Conservation (phyloP, 345 rosid species). For the Corchorus olitorius region DNA sequence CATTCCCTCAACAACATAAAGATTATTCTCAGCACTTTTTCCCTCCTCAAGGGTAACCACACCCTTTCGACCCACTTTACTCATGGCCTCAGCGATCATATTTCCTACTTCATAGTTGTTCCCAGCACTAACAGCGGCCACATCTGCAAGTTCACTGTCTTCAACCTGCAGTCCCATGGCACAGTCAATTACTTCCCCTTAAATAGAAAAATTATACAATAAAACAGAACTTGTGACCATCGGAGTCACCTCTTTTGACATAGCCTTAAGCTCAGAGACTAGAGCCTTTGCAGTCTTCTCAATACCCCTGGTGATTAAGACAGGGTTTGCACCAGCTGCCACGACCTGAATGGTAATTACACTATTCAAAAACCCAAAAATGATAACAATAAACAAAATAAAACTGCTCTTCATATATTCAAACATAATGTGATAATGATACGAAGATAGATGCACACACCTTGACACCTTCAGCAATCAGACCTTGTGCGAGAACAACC, state of each 20-base stretch:
- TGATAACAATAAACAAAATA: neutral
- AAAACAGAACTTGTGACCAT: neutral
- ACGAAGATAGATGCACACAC: constrained; percentile 34
- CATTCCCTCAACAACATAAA: constrained; percentile 99
- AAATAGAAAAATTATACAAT: neutral
- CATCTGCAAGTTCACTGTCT: constrained; percentile 99
- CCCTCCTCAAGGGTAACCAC: constrained; percentile 99
- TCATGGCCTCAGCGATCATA: constrained; percentile 99
- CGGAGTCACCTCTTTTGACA: constrained; percentile 81
- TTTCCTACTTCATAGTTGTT: constrained; percentile 89
- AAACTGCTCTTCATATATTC: neutral
- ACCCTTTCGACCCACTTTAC: constrained; percentile 95
- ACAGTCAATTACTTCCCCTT: neutral
- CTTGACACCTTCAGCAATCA: constrained; percentile 97
- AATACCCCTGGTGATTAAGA: constrained; percentile 90
- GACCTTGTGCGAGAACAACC: constrained; percentile 98
- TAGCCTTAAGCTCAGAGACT: constrained; percentile 69
- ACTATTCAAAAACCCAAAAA: neutral
- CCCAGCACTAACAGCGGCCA: constrained; percentile 99
- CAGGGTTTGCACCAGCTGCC: constrained; percentile 99
- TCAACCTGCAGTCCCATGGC: constrained; percentile 62
- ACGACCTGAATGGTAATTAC: constrained; percentile 60
- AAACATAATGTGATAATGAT: neutral
- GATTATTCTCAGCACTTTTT: constrained; percentile 91
- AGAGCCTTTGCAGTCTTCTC: constrained; percentile 91